phyloP scores from a whole-genome alignment of 371 early-diverging fungal species.

The Mortierella sp. region DNA sequence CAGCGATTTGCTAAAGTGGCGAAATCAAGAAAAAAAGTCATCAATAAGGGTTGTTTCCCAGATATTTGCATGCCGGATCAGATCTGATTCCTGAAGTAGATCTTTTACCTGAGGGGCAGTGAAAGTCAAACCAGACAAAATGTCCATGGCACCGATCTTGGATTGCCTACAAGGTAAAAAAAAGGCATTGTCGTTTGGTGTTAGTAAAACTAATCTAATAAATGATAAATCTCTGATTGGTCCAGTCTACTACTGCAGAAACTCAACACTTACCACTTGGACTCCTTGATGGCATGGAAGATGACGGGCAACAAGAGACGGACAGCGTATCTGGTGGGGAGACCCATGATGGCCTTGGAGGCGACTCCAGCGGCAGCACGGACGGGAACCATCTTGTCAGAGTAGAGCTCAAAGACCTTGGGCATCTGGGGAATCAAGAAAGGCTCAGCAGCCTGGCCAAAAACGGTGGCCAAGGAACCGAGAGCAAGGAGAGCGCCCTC shows the following conservation, averaged over 20 bases:
- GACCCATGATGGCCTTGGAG: slow-evolving; percentile 60
- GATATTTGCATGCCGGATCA: neutral
- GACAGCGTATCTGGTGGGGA: slow-evolving; percentile 60
- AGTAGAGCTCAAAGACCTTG: slow-evolving; percentile 62
- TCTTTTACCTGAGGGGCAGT: slow-evolving; percentile 50
- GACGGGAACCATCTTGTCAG: slow-evolving; percentile 69
- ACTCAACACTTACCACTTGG: slow-evolving; percentile 63
- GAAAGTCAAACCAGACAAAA: slow-evolving; percentile 59
- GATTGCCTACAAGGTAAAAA: slow-evolving; percentile 56
- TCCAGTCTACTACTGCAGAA: too few species aligned
- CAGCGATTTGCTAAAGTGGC: slow-evolving; percentile 63
- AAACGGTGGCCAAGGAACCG: slow-evolving; percentile 57
- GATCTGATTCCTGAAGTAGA: neutral
- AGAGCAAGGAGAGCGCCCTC: slow-evolving; percentile 70
- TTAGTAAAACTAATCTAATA: neutral
- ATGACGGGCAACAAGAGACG: slow-evolving; percentile 64
- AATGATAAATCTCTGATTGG: too few species aligned
- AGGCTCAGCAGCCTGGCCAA: slow-evolving; percentile 67
- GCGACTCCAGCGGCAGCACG: slow-evolving; percentile 66
- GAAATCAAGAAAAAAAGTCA: neutral
- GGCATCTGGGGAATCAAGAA: slow-evolving; percentile 67
- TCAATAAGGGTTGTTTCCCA: neutral
- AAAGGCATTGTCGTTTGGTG: neutral
- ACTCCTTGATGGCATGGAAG: slow-evolving; percentile 66
- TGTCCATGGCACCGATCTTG: slow-evolving; percentile 64